These are phyloP conservation scores for Cylindrotheca fusiformis DNA, from an alignment of 108 stramenopile genomes.

Conservation along the genomic window DNA sequence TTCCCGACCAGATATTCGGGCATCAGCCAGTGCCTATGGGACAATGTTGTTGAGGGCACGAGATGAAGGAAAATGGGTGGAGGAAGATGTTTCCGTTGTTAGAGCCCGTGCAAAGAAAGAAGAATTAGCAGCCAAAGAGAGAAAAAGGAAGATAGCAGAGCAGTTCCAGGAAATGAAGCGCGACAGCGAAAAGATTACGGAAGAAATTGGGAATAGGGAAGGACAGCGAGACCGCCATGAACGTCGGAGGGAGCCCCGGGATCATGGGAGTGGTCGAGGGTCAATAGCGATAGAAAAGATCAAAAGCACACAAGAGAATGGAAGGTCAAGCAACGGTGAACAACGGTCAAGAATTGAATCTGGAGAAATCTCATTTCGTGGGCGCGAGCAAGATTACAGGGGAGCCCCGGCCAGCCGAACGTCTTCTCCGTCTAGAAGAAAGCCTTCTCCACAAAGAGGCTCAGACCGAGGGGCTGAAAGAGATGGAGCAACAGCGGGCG, in stretches of 20 bases:
- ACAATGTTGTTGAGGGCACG: conserved; percentile 75
- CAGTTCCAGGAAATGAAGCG: conserved; percentile 69
- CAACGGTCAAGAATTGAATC: background rate
- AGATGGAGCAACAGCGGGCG: background rate
- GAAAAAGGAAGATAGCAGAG: conserved; percentile 62
- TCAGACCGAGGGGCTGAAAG: background rate
- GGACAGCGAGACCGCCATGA: conserved; percentile 13
- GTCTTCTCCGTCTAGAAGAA: background rate
- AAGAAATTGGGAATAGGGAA: conserved; percentile 46
- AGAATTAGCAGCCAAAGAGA: conserved; percentile 52
- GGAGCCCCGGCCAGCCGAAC: background rate
- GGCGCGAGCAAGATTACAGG: background rate
- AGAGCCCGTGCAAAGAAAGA: conserved; percentile 70
- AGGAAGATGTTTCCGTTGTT: conserved; percentile 63
- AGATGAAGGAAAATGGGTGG: conserved; percentile 84
- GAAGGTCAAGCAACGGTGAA: background rate
- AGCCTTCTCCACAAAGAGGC: background rate
- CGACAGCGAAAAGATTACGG: conserved; percentile 62
- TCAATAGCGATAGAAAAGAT: conserved; percentile 1
- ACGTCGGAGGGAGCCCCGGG: conserved; percentile 8
- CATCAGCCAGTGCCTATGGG: conserved; percentile 73
- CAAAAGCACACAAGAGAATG: background rate
- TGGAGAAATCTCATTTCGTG: background rate
- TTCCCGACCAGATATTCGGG: conserved; percentile 73
- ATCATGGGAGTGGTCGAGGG: background rate